Evolutionary conservation across 345 rosid genomes (phyloP).

Genomic region (Salix dunnii): DNA sequence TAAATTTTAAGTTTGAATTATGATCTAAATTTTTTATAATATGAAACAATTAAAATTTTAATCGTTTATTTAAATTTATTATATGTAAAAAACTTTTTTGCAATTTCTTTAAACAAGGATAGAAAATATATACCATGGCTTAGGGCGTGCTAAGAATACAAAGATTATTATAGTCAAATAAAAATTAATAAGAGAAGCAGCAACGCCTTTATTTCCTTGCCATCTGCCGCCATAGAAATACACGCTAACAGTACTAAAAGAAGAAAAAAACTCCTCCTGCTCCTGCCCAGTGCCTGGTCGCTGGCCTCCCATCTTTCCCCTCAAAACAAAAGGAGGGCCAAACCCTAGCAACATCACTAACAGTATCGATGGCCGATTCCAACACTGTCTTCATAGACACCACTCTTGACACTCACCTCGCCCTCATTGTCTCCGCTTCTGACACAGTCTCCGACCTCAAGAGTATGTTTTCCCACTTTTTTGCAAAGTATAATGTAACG

Average conservation of each 20-base stretch:
- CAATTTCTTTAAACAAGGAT: too few relatives aligned
- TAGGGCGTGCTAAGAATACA: too few relatives aligned
- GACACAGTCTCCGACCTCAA: slow-evolving; percentile 63
- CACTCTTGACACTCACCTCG: slow-evolving; percentile 56
- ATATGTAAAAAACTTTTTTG: too few relatives aligned
- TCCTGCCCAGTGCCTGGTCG: background rate
- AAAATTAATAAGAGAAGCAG: too few relatives aligned
- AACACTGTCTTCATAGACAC: slow-evolving; percentile 53
- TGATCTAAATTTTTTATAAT: too few relatives aligned
- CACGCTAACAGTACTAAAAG: background rate
- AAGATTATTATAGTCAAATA: too few relatives aligned
- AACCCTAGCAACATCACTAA: too few relatives aligned
- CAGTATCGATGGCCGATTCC: slow-evolving; percentile 18
- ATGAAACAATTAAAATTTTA: too few relatives aligned
- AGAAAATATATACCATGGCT: too few relatives aligned
- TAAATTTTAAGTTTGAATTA: rapidly evolving
- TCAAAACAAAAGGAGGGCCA: too few relatives aligned
- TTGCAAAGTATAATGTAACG: background rate
- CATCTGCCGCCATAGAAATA: background rate
- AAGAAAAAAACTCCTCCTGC: background rate
- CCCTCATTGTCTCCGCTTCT: slow-evolving; percentile 34
- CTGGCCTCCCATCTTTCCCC: background rate
- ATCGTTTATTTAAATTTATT: too few relatives aligned
- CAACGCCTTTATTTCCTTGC: too few relatives aligned
- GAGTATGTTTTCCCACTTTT: slow-evolving; percentile 19